phyloP scores from a whole-genome alignment of 1,284 basidiomycete genomes.

The Puccinia coronata region DNA sequence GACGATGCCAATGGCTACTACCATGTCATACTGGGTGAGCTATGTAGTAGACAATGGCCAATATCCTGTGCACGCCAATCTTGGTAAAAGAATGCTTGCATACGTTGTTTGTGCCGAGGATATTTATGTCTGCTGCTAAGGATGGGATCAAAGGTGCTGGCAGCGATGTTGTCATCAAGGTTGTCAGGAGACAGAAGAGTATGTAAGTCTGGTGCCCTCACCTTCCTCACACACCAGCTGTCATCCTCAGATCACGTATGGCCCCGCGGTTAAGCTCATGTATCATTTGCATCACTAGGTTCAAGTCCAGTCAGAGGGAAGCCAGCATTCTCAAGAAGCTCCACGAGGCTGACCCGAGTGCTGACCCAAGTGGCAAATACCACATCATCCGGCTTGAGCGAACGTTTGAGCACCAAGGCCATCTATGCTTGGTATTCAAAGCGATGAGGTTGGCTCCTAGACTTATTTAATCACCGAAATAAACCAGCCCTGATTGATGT shows the following conservation, averaged over 20 bases:
- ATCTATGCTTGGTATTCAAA: conserved; percentile 96
- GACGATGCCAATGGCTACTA: conserved; percentile 94
- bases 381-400: conserved; percentile 87
- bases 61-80: conserved; percentile 89
- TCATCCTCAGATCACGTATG: neutral
- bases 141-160: conserved; percentile 61
- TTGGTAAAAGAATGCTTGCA: conserved; percentile 98
- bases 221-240: neutral
- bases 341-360: conserved; percentile 76
- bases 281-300: conserved; percentile 64
- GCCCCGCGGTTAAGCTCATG: neutral
- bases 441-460: conserved; percentile 70
- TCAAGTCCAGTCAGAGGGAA: conserved; percentile 92
- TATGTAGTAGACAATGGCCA: conserved; percentile 85
- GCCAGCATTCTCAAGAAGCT: conserved; percentile 83
- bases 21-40: conserved; percentile 87
- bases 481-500: neutral
- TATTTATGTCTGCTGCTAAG: conserved; percentile 29
- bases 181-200: conserved; percentile 90
- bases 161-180: conserved; percentile 95
- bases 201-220: conserved; percentile 69
- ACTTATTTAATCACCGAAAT: conserved; percentile 21
- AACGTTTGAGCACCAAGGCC: conserved; percentile 94
- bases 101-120: conserved; percentile 74
- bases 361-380: conserved; percentile 95